Evolutionary conservation across 768 basidiomycete species (phyloP).

Genomic region (Tubosaeta brunneosetosa): DNA sequence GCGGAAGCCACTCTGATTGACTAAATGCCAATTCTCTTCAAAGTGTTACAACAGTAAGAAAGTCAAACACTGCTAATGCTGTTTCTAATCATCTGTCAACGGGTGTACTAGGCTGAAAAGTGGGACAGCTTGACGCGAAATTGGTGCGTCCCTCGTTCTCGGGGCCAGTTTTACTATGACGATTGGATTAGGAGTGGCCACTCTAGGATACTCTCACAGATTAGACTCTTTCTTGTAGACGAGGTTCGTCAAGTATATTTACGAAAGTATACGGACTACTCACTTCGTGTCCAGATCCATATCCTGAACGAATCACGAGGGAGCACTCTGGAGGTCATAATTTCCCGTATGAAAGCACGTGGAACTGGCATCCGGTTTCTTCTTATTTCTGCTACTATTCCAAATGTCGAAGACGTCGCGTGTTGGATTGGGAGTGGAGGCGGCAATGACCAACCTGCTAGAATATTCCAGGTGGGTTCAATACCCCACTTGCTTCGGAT

Average conservation of each 20-base stretch:
- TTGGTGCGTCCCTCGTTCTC: slow-evolving; percentile 55
- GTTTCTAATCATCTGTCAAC: not conserved
- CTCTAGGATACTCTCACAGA: slow-evolving; percentile 59
- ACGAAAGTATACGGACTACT: not conserved
- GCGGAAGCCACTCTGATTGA: not conserved
- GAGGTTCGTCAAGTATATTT: slow-evolving; percentile 48
- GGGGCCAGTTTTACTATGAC: slow-evolving; percentile 3
- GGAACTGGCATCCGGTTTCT: slow-evolving; percentile 73
- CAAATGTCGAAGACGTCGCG: slow-evolving; percentile 88
- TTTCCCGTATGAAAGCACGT: slow-evolving; percentile 84
- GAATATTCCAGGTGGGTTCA: slow-evolving; percentile 59
- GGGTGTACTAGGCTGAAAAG: slow-evolving; percentile 72
- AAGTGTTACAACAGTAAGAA: slow-evolving; percentile 73
- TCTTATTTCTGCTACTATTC: slow-evolving; percentile 89
- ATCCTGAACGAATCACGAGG: slow-evolving; percentile 88
- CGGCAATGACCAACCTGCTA: slow-evolving; percentile 41
- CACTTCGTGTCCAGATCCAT: slow-evolving; percentile 60
- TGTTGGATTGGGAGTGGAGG: slow-evolving; percentile 67
- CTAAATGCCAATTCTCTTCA: slow-evolving; percentile 2
- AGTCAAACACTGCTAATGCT: not conserved
- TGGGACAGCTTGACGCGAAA: slow-evolving; percentile 92
- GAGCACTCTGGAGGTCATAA: slow-evolving; percentile 90
- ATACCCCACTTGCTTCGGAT: not conserved
- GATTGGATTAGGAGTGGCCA: slow-evolving; percentile 49
- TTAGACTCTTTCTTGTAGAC: slow-evolving; percentile 85